A percentile compares a stretch with the other conserved stretches of the same genome.
Conservation (phyloP, 306 rosid genomes). For the Prunus mongolica region DNA sequence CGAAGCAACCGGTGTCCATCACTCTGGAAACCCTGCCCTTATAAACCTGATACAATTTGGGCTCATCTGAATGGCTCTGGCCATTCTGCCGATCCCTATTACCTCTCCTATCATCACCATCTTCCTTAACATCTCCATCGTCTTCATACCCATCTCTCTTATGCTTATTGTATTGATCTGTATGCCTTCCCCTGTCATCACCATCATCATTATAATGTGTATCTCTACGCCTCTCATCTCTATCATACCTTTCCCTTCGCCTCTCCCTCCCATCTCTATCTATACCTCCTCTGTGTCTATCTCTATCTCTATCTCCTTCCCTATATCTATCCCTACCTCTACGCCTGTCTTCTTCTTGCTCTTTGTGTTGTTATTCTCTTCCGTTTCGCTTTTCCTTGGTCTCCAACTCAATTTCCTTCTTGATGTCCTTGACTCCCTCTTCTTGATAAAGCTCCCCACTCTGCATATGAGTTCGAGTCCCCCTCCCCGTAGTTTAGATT, state of each 20-base stretch:
- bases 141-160: slow-evolving; percentile 32
- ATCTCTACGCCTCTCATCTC: slow-evolving; percentile 26
- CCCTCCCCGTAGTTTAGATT: too few relatives aligned
- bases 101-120: slow-evolving; percentile 26
- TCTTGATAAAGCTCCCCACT: neutral
- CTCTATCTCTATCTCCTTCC: neutral
- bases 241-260: slow-evolving; percentile 15
- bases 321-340: neutral
- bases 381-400: slow-evolving; percentile 19
- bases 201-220: slow-evolving; percentile 17
- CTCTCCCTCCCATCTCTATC: slow-evolving; percentile 24
- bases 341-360: slow-evolving; percentile 2
- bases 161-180: slow-evolving; percentile 24
- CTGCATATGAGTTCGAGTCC: too few relatives aligned
- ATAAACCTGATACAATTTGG: slow-evolving; percentile 43
- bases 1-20: neutral
- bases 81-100: slow-evolving; percentile 28
- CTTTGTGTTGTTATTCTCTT: slow-evolving; percentile 19
- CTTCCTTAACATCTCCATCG: slow-evolving; percentile 31
- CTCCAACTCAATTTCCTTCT: slow-evolving; percentile 60
- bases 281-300: slow-evolving; percentile 11
- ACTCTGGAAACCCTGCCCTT: neutral
- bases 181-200: slow-evolving; percentile 19
- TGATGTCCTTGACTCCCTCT: slow-evolving; percentile 57
- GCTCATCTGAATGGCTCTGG: slow-evolving; percentile 37